These are phyloP conservation scores for Larix kaempferi DNA, from an alignment of 75 land plant species.

Conservation along the genomic window DNA sequence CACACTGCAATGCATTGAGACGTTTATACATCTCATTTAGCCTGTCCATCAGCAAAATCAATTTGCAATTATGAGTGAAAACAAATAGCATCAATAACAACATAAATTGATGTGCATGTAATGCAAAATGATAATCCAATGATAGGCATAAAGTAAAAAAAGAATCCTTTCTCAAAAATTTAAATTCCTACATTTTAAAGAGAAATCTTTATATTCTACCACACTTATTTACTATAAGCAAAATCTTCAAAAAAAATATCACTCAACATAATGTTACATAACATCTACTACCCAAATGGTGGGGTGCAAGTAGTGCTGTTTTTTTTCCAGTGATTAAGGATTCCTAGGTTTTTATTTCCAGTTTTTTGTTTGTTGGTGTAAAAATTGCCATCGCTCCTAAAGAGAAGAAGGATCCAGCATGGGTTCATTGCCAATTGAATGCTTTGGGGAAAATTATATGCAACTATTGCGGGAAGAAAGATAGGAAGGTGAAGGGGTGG, in stretches of 20 bases:
- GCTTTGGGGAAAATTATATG: too few relatives aligned
- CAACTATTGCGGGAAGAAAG: too few relatives aligned
- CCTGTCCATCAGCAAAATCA: conserved; percentile 31
- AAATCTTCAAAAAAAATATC: background rate
- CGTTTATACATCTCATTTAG: conserved; percentile 45
- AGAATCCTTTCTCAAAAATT: background rate
- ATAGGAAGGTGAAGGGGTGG: too few relatives aligned
- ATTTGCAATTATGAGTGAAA: background rate
- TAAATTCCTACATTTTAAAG: background rate
- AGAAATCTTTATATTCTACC: background rate
- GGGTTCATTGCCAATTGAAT: too few relatives aligned
- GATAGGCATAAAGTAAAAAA: background rate
- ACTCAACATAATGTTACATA: background rate
- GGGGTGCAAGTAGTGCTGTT: too few relatives aligned
- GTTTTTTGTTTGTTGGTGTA: too few relatives aligned
- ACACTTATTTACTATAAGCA: background rate
- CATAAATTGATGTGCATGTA: background rate
- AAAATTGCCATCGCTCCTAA: too few relatives aligned
- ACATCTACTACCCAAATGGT: background rate
- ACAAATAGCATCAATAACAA: background rate
- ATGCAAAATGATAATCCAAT: background rate
- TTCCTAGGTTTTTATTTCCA: too few relatives aligned
- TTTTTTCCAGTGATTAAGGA: too few relatives aligned
- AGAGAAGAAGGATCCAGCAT: too few relatives aligned
- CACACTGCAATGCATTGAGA: conserved; percentile 34